These are phyloP conservation scores for Incumbomyces delicatus DNA, from an alignment of 2,329 filamentous ascomycete species.

Conservation along the genomic window DNA sequence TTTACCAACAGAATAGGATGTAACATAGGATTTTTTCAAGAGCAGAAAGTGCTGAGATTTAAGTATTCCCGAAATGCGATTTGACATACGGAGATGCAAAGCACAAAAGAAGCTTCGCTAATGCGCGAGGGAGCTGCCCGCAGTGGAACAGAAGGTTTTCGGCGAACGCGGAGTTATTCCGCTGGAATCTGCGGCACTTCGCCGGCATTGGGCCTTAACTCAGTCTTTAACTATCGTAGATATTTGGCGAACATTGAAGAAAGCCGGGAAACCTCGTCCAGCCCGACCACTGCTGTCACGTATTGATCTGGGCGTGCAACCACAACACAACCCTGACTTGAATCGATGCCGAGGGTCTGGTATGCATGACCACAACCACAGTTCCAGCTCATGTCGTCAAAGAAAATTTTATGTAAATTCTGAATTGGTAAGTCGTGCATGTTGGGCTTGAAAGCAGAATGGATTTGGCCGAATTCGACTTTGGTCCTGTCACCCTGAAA, in stretches of 20 bases:
- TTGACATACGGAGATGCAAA: no score
- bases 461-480: constrained; percentile 46
- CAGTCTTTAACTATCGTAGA: no score
- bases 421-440: constrained; percentile 1
- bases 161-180: not conserved
- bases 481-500: constrained; percentile 39
- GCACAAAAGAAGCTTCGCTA: no score
- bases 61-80: no score
- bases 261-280: not conserved
- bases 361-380: constrained; percentile 50
- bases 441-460: constrained; percentile 46
- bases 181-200: not conserved
- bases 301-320: constrained; percentile 53
- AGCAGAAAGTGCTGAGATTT: no score
- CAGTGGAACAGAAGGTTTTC: not conserved
- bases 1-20: not conserved
- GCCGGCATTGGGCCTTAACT: no score
- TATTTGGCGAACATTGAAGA: not conserved
- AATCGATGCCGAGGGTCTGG: constrained; percentile 44
- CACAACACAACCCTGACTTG: constrained; percentile 37
- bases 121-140: not conserved
- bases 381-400: constrained; percentile 47
- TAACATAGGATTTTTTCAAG: no score
- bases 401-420: constrained; percentile 52
- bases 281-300: constrained; percentile 1